Base-by-base conservation (phyloP, 1,284 basidiomycete genomes). In the Naganishia liquefaciens region DNA sequence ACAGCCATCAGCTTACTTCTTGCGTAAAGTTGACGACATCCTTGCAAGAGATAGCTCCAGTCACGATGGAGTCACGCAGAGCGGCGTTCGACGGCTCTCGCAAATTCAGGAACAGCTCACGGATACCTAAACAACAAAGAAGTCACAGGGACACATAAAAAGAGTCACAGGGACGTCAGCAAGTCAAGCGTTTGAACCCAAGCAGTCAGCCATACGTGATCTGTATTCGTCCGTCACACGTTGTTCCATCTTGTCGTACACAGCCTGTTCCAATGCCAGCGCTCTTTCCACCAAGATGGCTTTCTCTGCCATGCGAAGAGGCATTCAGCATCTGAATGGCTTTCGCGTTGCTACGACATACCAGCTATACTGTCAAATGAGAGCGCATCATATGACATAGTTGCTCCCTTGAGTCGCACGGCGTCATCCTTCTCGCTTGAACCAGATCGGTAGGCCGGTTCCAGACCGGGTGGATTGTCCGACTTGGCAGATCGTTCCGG, bases 31-130 rank as follows among this genome's bases (percentile, higher is more conserved):
- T 86, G 65, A 86, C 86, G 58, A 98, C 86, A 70, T 82, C 86
- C 28, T 85, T 84, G 87, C 84, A 0, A 84, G 71, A 0, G 37
- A 97, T 81, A 28, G 90, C 87, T 0, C 93, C 93, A 53, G 87
- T 84, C 21, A 95, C 87, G 65, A 99, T 87, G 70, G 86, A 88
- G 73, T 89, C 89, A 39, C 94, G 85, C 60, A 99, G 78, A 25
- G 85, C 84, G 10, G 93, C 93, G 77, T 99, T 98, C 72, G 88
- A 87, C 80, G 93, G 95, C 79, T 96, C 95, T 77, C 96, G 97
- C 70, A 99, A 82, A 77, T 89, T 98, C 71, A 96, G 88, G 74
- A 86, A 94, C 43, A 98, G 80, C n/a, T 88, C 88, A 30, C 95
- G 87, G 67, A 98, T 90, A 78, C 93, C 97, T 76, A 82, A 77